A percentile compares a stretch with the other conserved stretches of the same genome.
phyloP scores from a whole-genome alignment of 306 rosid genomes.

The Sindora glabra region DNA sequence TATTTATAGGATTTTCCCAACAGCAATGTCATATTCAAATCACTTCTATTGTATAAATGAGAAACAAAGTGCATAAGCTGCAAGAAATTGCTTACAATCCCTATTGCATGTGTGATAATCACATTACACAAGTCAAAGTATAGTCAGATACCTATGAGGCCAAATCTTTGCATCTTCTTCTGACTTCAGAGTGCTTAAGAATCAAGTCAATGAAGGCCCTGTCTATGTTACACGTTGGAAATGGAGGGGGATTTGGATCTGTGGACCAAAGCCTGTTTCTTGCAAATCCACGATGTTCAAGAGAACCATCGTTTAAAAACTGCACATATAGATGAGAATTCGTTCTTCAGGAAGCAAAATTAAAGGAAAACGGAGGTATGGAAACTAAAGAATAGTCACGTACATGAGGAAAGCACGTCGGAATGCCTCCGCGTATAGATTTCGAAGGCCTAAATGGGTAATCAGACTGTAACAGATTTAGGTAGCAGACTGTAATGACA shows the following conservation, averaged over 20 bases:
- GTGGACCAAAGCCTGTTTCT: conserved; percentile 63
- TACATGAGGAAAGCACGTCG: conserved; percentile 78
- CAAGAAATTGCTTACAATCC: background rate
- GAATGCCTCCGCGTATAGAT: conserved; percentile 79
- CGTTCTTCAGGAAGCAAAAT: background rate
- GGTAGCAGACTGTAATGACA: background rate
- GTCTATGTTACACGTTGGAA: conserved; percentile 31
- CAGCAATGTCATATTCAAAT: background rate
- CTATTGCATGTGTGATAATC: background rate
- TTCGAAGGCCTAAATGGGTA: conserved; percentile 66
- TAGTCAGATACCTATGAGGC: conserved; percentile 52
- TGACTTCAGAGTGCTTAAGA: conserved; percentile 57
- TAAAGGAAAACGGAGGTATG: background rate
- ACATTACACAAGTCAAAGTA: background rate
- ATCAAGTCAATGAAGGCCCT: conserved; percentile 59
- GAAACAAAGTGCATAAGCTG: background rate
- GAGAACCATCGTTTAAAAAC: conserved; percentile 55
- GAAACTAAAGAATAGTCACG: conserved; percentile 15
- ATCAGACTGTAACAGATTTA: conserved; percentile 43
- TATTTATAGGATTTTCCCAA: background rate
- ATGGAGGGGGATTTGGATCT: conserved; percentile 68
- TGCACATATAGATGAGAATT: conserved; percentile 21
- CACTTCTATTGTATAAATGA: no score
- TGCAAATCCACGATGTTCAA: conserved; percentile 73
- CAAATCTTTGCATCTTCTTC: conserved; percentile 57